Base-by-base conservation (phyloP, 2,329 filamentous ascomycete genomes). In the Trichophyton schoenleinii region DNA sequence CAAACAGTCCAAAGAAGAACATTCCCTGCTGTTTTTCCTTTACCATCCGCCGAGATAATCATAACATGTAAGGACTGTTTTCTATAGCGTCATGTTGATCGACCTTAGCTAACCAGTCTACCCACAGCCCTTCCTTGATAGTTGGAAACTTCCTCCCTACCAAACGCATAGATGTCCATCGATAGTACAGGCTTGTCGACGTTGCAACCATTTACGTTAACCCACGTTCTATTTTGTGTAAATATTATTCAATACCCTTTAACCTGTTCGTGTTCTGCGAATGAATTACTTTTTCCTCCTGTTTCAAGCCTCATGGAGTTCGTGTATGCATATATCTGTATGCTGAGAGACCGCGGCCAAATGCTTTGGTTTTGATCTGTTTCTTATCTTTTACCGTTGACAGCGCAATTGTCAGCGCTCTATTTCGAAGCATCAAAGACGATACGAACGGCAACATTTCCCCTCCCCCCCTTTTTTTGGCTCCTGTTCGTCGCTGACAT, bases 11-110 rank as follows among this genome's bases (percentile, higher is more conserved):
- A 52, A 83, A 87, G 60, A 83, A 87, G 20, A 85, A 88, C 44
- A 86, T 96, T 63, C 87, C 89, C 71, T 99, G 94, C 73, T 97
- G 92, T 73, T 99, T 99, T 75, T 97, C 92, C 0, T 96, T 99
- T 72, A 95, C 92, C 62, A 96, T 99, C 67, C 85, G 91, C 68
- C 85, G 92, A 70, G 94, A 99, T 76, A 89, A 90, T 64, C 89
- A 96, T 74, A 95, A 96, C 71, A 90, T 99, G 94, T 96, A 78
- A 81, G 91, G 77, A 73, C 46, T 20, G 41, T 28, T 41, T 18
- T 58, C 41, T 62, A 55, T 53, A 22, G 57, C 41, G n/a, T n/a
- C n/a, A 11, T 55, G 25, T 34, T 25, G 25, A 52, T 8, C 13
- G 49, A 5, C 13, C 52, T 4, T 55, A 18, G 18, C 31, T 55